Percentiles rank a stretch among this genome's conserved stretches.
Conservation (phyloP, 768 basidiomycete genomes). For the Panaeolus papilionaceus region DNA sequence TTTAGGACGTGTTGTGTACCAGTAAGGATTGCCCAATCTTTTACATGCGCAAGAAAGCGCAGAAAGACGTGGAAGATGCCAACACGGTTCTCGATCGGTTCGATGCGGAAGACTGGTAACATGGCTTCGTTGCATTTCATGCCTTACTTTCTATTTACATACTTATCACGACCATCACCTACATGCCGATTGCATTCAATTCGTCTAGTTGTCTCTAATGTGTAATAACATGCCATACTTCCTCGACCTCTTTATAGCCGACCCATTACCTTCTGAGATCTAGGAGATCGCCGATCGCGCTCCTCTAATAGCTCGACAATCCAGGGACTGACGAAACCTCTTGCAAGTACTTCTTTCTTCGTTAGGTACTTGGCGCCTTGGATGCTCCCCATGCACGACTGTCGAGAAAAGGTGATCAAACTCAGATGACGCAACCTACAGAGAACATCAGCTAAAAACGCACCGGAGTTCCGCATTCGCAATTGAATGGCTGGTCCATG, state of each 20-base stretch:
- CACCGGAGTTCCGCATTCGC: slow-evolving; percentile 53
- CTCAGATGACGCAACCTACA: not conserved
- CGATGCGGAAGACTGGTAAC: slow-evolving; percentile 74
- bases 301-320: slow-evolving; percentile 40
- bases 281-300: slow-evolving; percentile 27
- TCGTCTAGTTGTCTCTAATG: slow-evolving; percentile 15
- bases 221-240: slow-evolving; percentile 21
- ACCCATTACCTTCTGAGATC: slow-evolving; percentile 19
- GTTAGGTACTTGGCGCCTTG: slow-evolving; percentile 52
- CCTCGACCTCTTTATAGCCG: slow-evolving; percentile 15
- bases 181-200: slow-evolving; percentile 7
- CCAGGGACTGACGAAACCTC: slow-evolving; percentile 50
- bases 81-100: slow-evolving; percentile 84
- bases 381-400: slow-evolving; percentile 55
- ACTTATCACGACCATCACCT: slow-evolving; percentile 16
- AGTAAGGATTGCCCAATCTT: slow-evolving; percentile 99
- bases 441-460: slow-evolving; percentile 20
- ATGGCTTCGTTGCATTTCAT: slow-evolving; percentile 1
- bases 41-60: slow-evolving; percentile 98
- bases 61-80: slow-evolving; percentile 95
- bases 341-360: slow-evolving; percentile 39
- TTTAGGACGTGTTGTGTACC: slow-evolving; percentile 92
- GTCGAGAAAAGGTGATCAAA: slow-evolving; percentile 13
- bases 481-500: slow-evolving; percentile 67
- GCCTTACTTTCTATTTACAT: slow-evolving; percentile 12